Conservation (phyloP, 306 rosid species). For the Ceratonia siliqua region DNA sequence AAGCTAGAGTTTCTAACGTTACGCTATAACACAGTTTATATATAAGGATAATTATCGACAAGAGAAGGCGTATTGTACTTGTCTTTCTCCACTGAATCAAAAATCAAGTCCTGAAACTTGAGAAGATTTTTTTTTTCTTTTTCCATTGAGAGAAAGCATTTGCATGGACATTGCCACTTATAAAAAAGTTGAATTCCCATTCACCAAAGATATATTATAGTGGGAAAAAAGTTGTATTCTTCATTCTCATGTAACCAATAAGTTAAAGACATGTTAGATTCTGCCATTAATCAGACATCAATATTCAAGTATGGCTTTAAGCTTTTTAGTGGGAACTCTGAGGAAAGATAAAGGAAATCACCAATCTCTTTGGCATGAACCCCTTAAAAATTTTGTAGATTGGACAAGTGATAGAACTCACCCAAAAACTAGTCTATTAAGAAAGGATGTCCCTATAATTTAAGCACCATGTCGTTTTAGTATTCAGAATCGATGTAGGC, state of each 20-base stretch:
- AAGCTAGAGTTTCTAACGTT: too few species aligned
- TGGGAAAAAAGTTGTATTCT: slow-evolving; percentile 48
- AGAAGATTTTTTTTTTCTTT: slow-evolving; percentile 25
- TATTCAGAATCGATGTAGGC: too few species aligned
- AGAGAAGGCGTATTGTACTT: too few species aligned
- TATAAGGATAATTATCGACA: background rate
- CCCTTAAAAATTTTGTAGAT: slow-evolving; percentile 31
- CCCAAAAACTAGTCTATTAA: too few species aligned
- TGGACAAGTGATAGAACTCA: too few species aligned
- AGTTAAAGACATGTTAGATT: slow-evolving; percentile 47
- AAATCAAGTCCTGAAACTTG: slow-evolving; percentile 10
- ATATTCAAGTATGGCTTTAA: background rate
- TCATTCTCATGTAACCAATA: slow-evolving; percentile 46
- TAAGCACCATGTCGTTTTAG: too few species aligned
- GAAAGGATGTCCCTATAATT: too few species aligned
- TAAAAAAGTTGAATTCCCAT: slow-evolving; percentile 60
- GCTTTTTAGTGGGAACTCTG: slow-evolving; percentile 30
- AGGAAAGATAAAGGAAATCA: slow-evolving; percentile 31
- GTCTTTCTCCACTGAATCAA: slow-evolving; percentile 2
- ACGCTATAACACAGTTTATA: background rate
- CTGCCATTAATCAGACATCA: slow-evolving; percentile 26
- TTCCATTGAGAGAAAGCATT: slow-evolving; percentile 23
- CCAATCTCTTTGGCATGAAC: slow-evolving; percentile 7
- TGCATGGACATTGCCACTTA: slow-evolving; percentile 46
- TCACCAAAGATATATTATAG: slow-evolving; percentile 51